Evolutionary conservation across 2,329 filamentous ascomycete species (phyloP), one percentile per base, ranked within the genome.

Genomic region (Colletotrichum graminicola): DNA sequence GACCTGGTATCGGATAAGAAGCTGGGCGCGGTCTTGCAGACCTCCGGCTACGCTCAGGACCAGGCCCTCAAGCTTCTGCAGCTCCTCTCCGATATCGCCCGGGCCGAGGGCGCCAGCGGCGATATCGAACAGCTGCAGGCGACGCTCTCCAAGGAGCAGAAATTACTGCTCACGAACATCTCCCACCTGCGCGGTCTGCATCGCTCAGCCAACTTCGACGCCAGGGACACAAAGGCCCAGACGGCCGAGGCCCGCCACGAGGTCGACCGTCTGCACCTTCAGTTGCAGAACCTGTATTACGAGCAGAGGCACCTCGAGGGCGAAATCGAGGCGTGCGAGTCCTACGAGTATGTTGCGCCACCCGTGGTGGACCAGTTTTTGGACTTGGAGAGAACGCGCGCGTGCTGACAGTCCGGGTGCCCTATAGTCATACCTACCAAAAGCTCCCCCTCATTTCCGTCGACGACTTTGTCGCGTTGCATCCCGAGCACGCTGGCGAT

Each of bases 211-310:
- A 90, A 95, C 75, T 88, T 97, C 76, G 88, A 90, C 39, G 93
- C 94, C 39, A 91, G 96, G 75, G 90, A 94, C 75, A 97, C 95
- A 18, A 98, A 98, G 80, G 87, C 92, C 64, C 86, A 90, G 76
- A 98, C 96, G 0, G 92, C 94, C 39, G 94, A 97, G 80, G 93
- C 93, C 60, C 90, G 95, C 60, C 93, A 95, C 77, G 94, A 97
- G 82, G 94, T 98, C 74, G 96, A 99, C 79, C 90, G 92, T 61
- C 86, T 99, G 73, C 95, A 98, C 79, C 87, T 99, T 47, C 93
- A 97, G 78, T 87, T 99, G 66, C 95, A 98, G 82, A 99, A 99
- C 78, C 84, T 99, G 10, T 97, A 96, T 80, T 99, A 99, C 79
- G 95, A 99, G 81, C 95, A 98, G 83, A 88, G 94, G 66, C 94